Evolutionary conservation across 2,329 filamentous ascomycete genomes (phyloP), one percentile per base, ranked within the genome.

Genomic region (Exophiala sp.): DNA sequence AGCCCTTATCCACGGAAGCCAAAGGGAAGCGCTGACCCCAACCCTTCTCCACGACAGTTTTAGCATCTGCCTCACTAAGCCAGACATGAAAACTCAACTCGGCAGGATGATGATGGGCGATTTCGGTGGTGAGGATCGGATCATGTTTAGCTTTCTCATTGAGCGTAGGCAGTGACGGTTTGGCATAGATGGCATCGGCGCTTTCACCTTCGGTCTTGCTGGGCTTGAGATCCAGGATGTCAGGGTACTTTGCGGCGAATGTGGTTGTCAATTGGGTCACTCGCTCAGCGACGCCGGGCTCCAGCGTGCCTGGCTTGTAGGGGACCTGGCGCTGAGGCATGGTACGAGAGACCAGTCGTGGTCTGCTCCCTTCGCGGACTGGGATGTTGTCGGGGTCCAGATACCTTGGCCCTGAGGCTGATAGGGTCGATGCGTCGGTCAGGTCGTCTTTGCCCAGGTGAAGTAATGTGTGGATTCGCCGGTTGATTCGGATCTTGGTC

Each of bases 301-400:
- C 52, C 1, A 55, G 40, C 4, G 16, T 35, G 14, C 34, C 45
- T 13, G 40, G 3, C 22, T 50, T 41, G 43, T 55, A 57, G 3
- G 55, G 55, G 4, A 57, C 46, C 35, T 57, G 55, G 14, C 55
- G 55, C 24, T 57, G 55, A 4, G 55, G 55, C 55, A 57, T 57
- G 3, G 55, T 57, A n/a, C 55, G 52, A 2, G 48, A 30, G 32
- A 55, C 45, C 29, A 43, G 43, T 7, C n/a, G n/a, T 21, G 55
- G 55, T 22, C 52, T 22, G n/a, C 39, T 2, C 18, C 52, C 52
- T 21, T 47, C 19, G 13, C 55, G 52, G 4, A 16, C 34, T 1
- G 52, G 52, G 3, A 56, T 32, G 9, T 24, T 30, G 6, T 6
- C 46, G 2, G 39, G 30, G 35, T 56, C 54, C 21, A 57, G 52